Evolutionary conservation across 2,329 filamentous ascomycete genomes (phyloP).

Genomic region (Paraphoma chrysanthemicola): DNA sequence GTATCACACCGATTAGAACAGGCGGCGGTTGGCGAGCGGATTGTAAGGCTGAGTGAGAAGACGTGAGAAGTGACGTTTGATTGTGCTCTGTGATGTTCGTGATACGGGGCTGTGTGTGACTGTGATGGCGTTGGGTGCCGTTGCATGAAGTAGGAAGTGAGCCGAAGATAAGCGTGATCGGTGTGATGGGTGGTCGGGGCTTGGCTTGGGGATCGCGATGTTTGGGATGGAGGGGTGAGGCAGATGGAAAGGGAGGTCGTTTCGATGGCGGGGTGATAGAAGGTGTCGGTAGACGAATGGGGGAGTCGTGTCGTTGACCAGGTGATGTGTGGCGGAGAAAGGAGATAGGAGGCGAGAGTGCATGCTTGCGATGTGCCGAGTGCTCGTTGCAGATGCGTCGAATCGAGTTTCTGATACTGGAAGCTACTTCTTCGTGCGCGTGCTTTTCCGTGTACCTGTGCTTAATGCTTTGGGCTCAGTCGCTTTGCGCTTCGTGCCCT

Average conservation of each 20-base stretch:
- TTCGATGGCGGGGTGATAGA: neutral
- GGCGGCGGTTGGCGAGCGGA: neutral
- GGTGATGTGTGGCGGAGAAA: neutral
- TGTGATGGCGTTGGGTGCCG: neutral
- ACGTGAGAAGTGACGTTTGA: neutral
- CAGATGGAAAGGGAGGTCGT: too few relatives aligned
- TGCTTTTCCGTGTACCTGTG: slow-evolving; percentile 36
- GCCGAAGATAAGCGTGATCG: neutral
- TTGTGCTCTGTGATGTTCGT: neutral
- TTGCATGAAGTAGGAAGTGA: neutral
- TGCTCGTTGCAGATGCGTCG: too few relatives aligned
- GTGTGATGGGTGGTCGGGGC: neutral
- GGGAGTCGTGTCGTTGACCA: neutral
- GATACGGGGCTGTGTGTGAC: neutral
- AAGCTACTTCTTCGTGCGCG: slow-evolving; percentile 18
- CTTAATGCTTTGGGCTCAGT: slow-evolving; percentile 10
- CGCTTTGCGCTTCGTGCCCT: slow-evolving; percentile 33
- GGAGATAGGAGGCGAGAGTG: neutral
- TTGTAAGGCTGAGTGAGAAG: neutral
- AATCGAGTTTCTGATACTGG: too few relatives aligned
- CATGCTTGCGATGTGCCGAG: neutral
- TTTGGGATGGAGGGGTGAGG: too few relatives aligned
- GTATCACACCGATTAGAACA: neutral
- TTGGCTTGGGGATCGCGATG: too few relatives aligned
- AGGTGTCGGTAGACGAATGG: neutral